A percentile compares a stretch with the other conserved stretches of the same genome.
These are phyloP conservation scores for Colletotrichum lindemuthianum DNA, from an alignment of 2,329 filamentous ascomycete species.

Conservation along the genomic window DNA sequence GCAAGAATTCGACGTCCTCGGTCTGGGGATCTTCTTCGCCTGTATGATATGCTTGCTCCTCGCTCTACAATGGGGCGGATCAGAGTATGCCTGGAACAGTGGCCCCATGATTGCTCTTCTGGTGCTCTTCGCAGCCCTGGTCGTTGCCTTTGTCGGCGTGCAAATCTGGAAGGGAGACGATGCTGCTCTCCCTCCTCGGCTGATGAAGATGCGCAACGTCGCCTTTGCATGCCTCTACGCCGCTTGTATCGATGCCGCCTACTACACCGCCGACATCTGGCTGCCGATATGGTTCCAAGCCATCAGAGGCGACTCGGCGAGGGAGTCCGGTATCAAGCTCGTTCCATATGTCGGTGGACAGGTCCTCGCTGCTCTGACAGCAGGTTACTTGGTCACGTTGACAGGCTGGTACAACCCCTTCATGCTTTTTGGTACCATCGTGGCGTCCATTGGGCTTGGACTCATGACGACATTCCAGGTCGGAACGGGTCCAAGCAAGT, in stretches of 20 bases:
- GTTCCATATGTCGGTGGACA: slow-evolving; percentile 45
- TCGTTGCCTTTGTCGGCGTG: slow-evolving; percentile 43
- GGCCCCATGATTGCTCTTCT: slow-evolving; percentile 47
- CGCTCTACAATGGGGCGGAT: slow-evolving; percentile 56
- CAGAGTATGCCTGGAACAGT: slow-evolving; percentile 45
- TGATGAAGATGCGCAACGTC: slow-evolving; percentile 43
- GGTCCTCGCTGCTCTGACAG: slow-evolving; percentile 40
- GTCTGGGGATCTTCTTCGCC: slow-evolving; percentile 38
- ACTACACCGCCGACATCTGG: slow-evolving; percentile 46
- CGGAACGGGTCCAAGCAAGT: slow-evolving; percentile 17
- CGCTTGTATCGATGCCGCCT: slow-evolving; percentile 37
- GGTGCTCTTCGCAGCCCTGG: slow-evolving; percentile 45
- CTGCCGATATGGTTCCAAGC: slow-evolving; percentile 49
- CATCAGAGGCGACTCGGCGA: slow-evolving; percentile 44
- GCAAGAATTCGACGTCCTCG: slow-evolving; percentile 39
- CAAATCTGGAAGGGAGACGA: slow-evolving; percentile 47
- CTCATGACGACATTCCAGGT: slow-evolving; percentile 24
- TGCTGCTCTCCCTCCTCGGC: slow-evolving; percentile 49
- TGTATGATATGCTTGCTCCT: slow-evolving; percentile 52
- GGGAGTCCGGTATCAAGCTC: slow-evolving; percentile 45
- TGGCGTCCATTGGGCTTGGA: slow-evolving; percentile 41
- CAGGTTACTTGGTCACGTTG: slow-evolving; percentile 42
- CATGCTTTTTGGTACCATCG: slow-evolving; percentile 44
- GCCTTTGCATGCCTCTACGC: slow-evolving; percentile 39
- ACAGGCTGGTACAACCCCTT: slow-evolving; percentile 49